Evolutionary conservation across 495 filamentous ascomycete species (phyloP).

Genomic region (Hamigera avellanea): DNA sequence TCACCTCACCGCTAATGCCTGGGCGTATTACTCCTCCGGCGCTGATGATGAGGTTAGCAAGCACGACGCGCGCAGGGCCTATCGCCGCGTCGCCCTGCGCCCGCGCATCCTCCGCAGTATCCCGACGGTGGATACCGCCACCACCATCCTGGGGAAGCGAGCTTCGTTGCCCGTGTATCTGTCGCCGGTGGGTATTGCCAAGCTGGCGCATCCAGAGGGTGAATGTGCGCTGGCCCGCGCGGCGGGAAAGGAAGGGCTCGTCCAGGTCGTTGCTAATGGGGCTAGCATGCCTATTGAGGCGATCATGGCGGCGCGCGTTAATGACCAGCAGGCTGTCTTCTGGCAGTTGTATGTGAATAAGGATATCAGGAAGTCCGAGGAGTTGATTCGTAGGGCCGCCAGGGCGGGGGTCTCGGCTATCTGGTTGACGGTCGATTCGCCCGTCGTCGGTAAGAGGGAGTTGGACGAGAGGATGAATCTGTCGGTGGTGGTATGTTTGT

Average conservation of each 20-base stretch:
- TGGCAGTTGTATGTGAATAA: conserved; percentile 85
- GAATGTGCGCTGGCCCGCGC: conserved; percentile 64
- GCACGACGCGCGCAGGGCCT: conserved; percentile 69
- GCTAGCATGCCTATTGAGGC: conserved; percentile 52
- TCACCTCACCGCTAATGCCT: conserved; percentile 51
- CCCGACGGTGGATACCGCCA: conserved; percentile 54
- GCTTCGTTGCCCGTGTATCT: conserved; percentile 65
- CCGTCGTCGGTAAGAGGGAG: conserved; percentile 49
- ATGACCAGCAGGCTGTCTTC: conserved; percentile 63
- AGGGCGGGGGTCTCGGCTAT: conserved; percentile 64
- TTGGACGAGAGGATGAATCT: conserved; percentile 55
- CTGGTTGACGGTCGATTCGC: conserved; percentile 58
- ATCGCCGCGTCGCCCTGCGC: conserved; percentile 70
- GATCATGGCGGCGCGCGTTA: conserved; percentile 45
- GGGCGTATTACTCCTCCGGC: conserved; percentile 78
- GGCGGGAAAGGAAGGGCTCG: conserved; percentile 49
- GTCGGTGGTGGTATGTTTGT: conserved; percentile 12
- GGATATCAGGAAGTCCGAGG: conserved; percentile 63
- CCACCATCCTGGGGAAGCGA: conserved; percentile 64
- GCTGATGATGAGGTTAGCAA: conserved; percentile 85
- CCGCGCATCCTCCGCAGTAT: conserved; percentile 66
- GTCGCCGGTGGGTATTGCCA: conserved; percentile 67
- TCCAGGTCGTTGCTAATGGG: conserved; percentile 18
- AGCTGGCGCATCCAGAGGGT: conserved; percentile 69
- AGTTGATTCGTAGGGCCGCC: conserved; percentile 67